Conservation (phyloP, 768 basidiomycete genomes). For the Russula foetens region DNA sequence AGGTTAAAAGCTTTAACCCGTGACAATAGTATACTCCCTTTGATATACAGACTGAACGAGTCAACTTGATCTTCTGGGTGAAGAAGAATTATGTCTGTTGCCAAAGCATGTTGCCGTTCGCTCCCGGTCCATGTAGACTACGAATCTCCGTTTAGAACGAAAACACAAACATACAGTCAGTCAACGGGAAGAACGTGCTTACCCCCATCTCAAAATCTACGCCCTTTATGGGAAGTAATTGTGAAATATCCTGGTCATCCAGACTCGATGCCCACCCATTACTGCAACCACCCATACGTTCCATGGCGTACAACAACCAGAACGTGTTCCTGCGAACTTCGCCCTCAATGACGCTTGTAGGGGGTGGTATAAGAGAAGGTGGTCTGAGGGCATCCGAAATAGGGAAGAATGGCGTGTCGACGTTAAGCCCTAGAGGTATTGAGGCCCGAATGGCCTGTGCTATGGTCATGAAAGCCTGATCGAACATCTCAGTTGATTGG, state of each 20-base stretch:
- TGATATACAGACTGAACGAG: conserved; percentile 64
- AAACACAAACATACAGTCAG: neutral
- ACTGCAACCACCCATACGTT: conserved; percentile 56
- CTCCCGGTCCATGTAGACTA: conserved; percentile 40
- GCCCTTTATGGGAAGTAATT: conserved; percentile 55
- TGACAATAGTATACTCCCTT: conserved; percentile 57
- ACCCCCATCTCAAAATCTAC: conserved; percentile 58
- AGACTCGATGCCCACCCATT: conserved; percentile 66
- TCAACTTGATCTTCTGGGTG: conserved; percentile 60
- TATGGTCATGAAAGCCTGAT: conserved; percentile 51
- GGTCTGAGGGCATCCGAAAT: conserved; percentile 51
- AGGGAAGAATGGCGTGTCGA: conserved; percentile 57
- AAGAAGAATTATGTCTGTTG: conserved; percentile 46
- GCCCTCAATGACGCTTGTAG: conserved; percentile 57
- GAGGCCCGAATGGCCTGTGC: conserved; percentile 49
- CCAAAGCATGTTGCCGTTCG: conserved; percentile 62
- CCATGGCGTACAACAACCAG: conserved; percentile 63
- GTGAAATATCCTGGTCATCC: conserved; percentile 68
- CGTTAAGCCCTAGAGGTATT: conserved; percentile 63
- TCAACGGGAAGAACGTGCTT: conserved; percentile 22
- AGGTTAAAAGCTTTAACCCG: conserved; percentile 56
- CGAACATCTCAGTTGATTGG: neutral
- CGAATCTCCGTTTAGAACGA: conserved; percentile 23
- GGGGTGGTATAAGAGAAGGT: conserved; percentile 50
- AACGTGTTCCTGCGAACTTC: conserved; percentile 67